Base-by-base conservation (phyloP, 306 rosid species). In the Prinsepia uniflora region DNA sequence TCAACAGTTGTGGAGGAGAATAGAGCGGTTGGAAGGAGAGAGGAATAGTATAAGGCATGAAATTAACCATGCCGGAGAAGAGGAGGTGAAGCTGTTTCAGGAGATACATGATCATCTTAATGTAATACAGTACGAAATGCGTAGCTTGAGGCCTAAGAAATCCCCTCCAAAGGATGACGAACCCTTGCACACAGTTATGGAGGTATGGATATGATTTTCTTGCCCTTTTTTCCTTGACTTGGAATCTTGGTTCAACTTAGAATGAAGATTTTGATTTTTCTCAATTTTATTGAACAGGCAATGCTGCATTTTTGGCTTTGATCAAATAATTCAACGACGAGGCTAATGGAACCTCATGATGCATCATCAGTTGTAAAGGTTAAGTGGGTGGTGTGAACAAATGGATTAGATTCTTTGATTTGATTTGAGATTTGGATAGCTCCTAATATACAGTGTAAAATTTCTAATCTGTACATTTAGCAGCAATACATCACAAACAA, bases 241-340 rank as follows among this genome's bases (percentile, higher is more conserved):
- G 43, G n/a, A 56, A 70, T 34, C 24, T 47, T 24, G 70, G 41
- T 74, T 63, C 47, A 11, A 45, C 36, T 42, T 48, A 24, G 70
- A 17, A 11, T 42, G 49, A 47, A 2, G 18, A n/a, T 43, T 18
- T 43, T 71, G 72, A 45, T 6, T 9, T 9, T 60, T 63, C 53
- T 17, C 71, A 67, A 39, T 73, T 82, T 82, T 54, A 65, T 24
- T 86, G 88, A 64, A 81, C 93, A 95, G 97, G 99, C 97, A 82
- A 86, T 95, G 99, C 84, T 84, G 50, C 80, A 89, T 81, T 95
- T 87, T 75, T 95, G 99, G 99, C 52, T 89, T 42, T 91, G 81
- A 94, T 75, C 56, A 44, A 75, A 72, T 77, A 67, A 63, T 76
- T 75, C 47, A 8, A 59, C 19, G 10, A 59, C 19, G 74, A 64